Base-by-base conservation (phyloP, 352 stramenopile species). In the Globisporangium uncinulatum region DNA sequence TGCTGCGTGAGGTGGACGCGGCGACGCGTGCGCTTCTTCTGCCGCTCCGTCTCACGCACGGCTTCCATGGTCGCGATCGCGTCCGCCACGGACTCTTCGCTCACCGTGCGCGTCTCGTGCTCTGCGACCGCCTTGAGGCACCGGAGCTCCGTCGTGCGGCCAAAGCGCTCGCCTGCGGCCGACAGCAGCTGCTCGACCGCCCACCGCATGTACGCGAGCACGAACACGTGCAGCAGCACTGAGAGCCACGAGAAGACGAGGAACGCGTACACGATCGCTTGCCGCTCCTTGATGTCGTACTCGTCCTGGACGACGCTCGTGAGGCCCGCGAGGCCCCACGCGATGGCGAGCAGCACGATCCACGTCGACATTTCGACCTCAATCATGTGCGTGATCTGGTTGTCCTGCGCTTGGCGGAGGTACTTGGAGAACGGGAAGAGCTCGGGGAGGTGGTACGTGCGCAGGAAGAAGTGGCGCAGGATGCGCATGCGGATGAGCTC, bases 331-430 rank as follows among this genome's bases (percentile, higher is more conserved):
- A 88, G 58, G 0, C 31, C 56, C 72, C 76, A 88, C 0, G 71
- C 73, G 14, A 85, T 63, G 17, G 59, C 51, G 0, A 88, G 56
- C 13, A 88, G 60, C 6, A 88, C 41, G 4, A 86, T 42, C 78
- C 75, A 92, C 63, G 76, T 87, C 6, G 74, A 80, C 17, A 86
- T 70, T 39, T 89, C 61, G 6, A 92, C 78, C 20, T 92, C 79
- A 41, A 92, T 87, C 70, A 92, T 82, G 58, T 92, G 72, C 15
- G 70, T 84, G 54, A 92, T 88, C 58, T 92, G 77, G 61, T 79
- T 87, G 14, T 85, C 79, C 64, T 89, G 82, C 4, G 76, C 79
- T 9, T 84, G 75, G 48, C 75, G 71, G 8, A 92, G 45, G 59
- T 92, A 92, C 62, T 92, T 92, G 58, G 74, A 74, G 58, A 87